A percentile compares a stretch with the other conserved stretches of the same genome.
Evolutionary conservation across 495 filamentous ascomycete species (phyloP).

Genomic region (Penicillium atrosanguineum): DNA sequence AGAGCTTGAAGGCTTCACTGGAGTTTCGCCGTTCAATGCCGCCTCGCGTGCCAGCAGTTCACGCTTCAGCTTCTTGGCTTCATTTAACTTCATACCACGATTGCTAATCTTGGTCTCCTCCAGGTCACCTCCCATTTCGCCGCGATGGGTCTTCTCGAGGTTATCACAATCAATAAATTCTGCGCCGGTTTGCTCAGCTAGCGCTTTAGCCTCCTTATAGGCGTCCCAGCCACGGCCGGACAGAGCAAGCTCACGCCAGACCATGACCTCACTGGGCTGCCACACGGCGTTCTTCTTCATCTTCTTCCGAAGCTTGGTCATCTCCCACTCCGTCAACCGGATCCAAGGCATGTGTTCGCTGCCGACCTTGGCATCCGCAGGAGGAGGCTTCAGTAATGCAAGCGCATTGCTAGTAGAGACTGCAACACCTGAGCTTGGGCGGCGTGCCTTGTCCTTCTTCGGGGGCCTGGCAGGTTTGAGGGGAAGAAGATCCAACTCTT

Average conservation of each 20-base stretch:
- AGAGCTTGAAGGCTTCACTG: constrained; percentile 7
- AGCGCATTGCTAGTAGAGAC: constrained; percentile 81
- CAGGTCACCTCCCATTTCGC: constrained; percentile 46
- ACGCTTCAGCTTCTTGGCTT: constrained; percentile 87
- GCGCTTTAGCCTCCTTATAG: constrained; percentile 65
- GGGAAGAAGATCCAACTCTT: constrained; percentile 18
- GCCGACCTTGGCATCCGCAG: constrained; percentile 69
- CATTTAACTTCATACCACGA: constrained; percentile 86
- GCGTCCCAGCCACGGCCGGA: constrained; percentile 75
- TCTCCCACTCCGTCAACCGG: constrained; percentile 84
- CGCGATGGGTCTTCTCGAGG: constrained; percentile 46
- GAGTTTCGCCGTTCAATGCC: constrained; percentile 37
- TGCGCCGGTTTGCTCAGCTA: constrained; percentile 64
- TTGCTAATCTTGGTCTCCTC: constrained; percentile 63
- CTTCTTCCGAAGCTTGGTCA: constrained; percentile 84
- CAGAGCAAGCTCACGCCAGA: constrained; percentile 76
- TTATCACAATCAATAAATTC: constrained; percentile 59
- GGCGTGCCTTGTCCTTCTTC: constrained; percentile 47
- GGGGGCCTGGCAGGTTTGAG: constrained; percentile 16
- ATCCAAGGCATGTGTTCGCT: constrained; percentile 84
- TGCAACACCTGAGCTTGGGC: constrained; percentile 46
- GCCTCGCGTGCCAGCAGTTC: constrained; percentile 68
- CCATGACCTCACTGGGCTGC: constrained; percentile 96
- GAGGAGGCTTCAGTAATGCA: constrained; percentile 72
- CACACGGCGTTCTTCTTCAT: constrained; percentile 99